Evolutionary conservation across 2,329 filamentous ascomycete genomes (phyloP).

Genomic region (Paradendryphiella salina): DNA sequence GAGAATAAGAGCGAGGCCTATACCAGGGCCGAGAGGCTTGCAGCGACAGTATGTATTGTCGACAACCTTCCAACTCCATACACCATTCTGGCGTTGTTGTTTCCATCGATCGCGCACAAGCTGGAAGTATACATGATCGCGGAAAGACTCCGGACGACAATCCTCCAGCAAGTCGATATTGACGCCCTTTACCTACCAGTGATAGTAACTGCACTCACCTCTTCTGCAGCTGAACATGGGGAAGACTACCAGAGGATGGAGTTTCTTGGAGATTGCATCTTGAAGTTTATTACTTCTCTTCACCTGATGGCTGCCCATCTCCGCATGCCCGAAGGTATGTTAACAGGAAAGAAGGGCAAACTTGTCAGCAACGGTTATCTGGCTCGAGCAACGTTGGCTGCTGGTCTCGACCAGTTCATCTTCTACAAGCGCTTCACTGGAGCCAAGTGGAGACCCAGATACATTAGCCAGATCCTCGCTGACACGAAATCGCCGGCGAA

Average conservation of each 20-base stretch:
- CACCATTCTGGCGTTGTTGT: conserved; percentile 59
- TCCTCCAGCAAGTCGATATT: conserved; percentile 60
- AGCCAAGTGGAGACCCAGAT: conserved; percentile 71
- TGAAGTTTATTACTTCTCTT: conserved; percentile 73
- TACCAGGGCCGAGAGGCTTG: conserved; percentile 55
- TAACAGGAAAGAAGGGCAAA: conserved; percentile 68
- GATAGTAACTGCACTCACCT: conserved; percentile 70
- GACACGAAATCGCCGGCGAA: conserved; percentile 13
- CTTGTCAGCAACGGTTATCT: conserved; percentile 78
- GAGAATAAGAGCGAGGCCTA: conserved; percentile 32
- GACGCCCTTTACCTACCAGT: conserved; percentile 53
- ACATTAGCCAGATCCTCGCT: conserved; percentile 53
- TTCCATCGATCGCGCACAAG: conserved; percentile 74
- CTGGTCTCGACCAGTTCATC: conserved; percentile 73
- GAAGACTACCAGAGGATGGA: conserved; percentile 82
- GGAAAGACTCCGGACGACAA: conserved; percentile 59
- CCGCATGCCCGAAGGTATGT: conserved; percentile 73
- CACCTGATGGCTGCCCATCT: conserved; percentile 65
- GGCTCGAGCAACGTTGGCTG: conserved; percentile 63
- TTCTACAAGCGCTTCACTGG: conserved; percentile 68
- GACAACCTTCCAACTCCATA: conserved; percentile 53
- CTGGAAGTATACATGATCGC: conserved; percentile 68
- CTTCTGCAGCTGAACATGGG: conserved; percentile 62
- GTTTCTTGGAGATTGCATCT: conserved; percentile 80
- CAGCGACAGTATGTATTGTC: conserved; percentile 53